phyloP scores from a whole-genome alignment of 2,329 filamentous ascomycete species.

The Metarhizium brunneum region DNA sequence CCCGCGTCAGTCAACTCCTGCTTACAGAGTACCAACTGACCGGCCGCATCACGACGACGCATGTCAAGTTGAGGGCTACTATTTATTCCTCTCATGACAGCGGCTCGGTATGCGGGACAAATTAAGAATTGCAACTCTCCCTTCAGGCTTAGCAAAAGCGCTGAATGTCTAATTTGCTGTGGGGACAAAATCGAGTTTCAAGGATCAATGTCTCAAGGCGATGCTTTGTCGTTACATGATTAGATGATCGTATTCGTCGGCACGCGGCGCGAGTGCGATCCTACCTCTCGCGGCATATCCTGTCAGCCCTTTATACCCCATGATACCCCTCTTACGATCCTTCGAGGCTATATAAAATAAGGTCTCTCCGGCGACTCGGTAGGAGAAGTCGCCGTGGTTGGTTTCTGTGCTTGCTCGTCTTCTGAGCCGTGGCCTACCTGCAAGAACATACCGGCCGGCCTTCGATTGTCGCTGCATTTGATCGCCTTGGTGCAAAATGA shows the following conservation, averaged over 20 bases:
- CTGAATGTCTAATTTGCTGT: background rate
- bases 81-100: too few species aligned
- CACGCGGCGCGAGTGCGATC: background rate
- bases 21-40: background rate
- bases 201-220: background rate
- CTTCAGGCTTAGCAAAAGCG: background rate
- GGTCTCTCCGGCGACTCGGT: too few species aligned
- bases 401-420: background rate
- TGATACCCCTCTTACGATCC: background rate
- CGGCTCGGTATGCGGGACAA: background rate
- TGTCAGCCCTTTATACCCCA: background rate
- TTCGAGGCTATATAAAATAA: background rate
- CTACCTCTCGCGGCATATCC: background rate
- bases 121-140: background rate
- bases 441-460: background rate
- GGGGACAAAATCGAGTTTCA: background rate
- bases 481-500: background rate
- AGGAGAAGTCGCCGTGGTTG: too few species aligned
- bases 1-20: background rate
- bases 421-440: background rate
- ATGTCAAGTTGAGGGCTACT: background rate
- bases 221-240: too few species aligned
- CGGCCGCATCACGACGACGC: too few species aligned
- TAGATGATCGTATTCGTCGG: too few species aligned
- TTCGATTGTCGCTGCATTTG: background rate